Evolutionary conservation across 208 protist species (phyloP).

Genomic region (Ichthyophonus hoferi): DNA sequence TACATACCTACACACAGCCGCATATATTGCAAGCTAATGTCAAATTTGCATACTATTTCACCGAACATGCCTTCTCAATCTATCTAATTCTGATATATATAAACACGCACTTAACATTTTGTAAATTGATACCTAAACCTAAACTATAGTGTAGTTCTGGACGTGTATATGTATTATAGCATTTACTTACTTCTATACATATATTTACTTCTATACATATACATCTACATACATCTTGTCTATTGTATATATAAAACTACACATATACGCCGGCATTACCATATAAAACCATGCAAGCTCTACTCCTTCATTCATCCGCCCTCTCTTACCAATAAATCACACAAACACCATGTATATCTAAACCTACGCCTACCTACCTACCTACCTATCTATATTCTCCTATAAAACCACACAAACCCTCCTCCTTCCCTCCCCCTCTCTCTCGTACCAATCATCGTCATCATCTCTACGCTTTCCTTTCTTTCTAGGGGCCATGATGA

Average conservation of each 20-base stretch:
- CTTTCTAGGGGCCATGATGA: constrained; percentile 20
- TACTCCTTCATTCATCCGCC: too few species aligned
- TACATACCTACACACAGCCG: background rate
- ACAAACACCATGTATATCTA: too few species aligned
- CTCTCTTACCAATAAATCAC: too few species aligned
- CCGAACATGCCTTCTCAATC: too few species aligned
- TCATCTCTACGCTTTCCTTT: constrained; percentile 10
- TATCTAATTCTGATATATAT: background rate
- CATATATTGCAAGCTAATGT: too few species aligned
- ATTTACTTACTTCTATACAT: background rate
- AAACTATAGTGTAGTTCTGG: background rate
- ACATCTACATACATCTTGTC: background rate
- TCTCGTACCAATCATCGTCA: constrained; percentile 27
- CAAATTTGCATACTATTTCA: too few species aligned
- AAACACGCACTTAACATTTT: background rate
- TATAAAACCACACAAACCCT: background rate
- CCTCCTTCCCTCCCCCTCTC: background rate
- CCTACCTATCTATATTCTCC: background rate
- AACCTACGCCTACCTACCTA: background rate
- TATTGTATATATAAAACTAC: background rate
- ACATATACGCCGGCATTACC: too few species aligned
- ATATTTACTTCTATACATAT: background rate
- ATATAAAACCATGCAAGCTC: too few species aligned
- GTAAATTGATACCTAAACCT: background rate
- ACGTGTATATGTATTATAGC: background rate